Percentiles rank a stretch among this genome's conserved stretches.
phyloP scores from a whole-genome alignment of 2,329 filamentous ascomycete genomes.

The Periconia sp. region DNA sequence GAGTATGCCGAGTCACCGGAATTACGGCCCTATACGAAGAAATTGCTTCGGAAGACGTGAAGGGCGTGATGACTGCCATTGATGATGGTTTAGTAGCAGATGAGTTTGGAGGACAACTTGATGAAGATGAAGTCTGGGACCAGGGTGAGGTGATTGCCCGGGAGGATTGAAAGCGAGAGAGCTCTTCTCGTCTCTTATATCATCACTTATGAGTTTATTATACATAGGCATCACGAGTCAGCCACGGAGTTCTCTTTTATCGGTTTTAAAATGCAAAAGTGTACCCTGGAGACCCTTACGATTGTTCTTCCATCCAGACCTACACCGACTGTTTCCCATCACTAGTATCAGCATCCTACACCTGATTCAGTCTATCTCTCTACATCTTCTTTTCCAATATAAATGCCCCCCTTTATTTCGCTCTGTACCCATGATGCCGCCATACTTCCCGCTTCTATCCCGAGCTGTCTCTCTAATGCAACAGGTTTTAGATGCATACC shows the following conservation, averaged over 20 bases:
- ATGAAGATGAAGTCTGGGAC: conserved; percentile 36
- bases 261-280: too few relatives aligned
- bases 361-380: neutral
- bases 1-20: conserved; percentile 49
- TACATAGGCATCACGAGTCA: neutral
- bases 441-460: conserved; percentile 38
- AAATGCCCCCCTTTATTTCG: conserved; percentile 4
- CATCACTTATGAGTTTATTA: neutral
- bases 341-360: too few relatives aligned
- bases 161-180: too few relatives aligned
- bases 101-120: conserved; percentile 35
- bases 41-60: conserved; percentile 49
- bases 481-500: conserved; percentile 46
- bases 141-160: conserved; percentile 30
- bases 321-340: too few relatives aligned
- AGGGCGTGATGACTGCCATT: conserved; percentile 50
- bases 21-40: conserved; percentile 51
- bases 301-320: too few relatives aligned
- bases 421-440: conserved; percentile 43
- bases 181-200: too few relatives aligned
- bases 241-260: neutral
- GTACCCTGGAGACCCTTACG: too few relatives aligned
- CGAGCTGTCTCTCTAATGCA: conserved; percentile 29
- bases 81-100: conserved; percentile 47
- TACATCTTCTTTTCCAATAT: conserved; percentile 12